Conservation (phyloP, 2,329 filamentous ascomycete species). For the Fusarium decemcellulare region DNA sequence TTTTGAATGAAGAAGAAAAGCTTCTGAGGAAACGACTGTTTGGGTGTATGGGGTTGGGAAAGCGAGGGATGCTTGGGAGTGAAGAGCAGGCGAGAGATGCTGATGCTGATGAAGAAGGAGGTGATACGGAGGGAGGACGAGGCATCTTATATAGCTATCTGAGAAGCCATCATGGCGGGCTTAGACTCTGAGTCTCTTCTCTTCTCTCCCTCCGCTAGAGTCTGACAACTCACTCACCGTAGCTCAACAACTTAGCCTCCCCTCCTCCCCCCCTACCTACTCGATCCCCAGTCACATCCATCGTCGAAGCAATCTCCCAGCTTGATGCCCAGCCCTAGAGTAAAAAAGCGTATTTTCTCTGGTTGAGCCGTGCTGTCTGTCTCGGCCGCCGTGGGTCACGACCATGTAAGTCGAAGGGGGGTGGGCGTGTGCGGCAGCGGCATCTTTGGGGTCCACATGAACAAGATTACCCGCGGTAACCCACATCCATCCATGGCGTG, state of each 20-base stretch:
- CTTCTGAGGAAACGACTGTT: neutral
- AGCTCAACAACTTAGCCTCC: constrained; percentile 2
- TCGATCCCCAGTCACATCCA: too few species aligned
- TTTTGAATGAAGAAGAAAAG: constrained; percentile 31
- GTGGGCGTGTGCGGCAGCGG: neutral
- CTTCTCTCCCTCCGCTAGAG: constrained; percentile 6
- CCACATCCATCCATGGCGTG: neutral
- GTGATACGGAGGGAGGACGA: constrained; percentile 19
- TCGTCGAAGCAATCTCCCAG: neutral
- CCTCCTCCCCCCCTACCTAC: too few species aligned
- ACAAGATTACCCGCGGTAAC: constrained; percentile 6
- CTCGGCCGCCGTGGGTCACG: neutral
- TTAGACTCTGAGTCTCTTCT: neutral
- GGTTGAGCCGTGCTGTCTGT: neutral
- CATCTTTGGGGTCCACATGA: neutral
- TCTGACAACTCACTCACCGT: constrained; percentile 16
- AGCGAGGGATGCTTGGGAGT: constrained; percentile 27
- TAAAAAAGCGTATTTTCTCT: too few species aligned
- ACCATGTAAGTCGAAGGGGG: neutral
- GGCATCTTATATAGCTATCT: constrained; percentile 31
- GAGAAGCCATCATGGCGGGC: neutral
- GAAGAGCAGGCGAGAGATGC: constrained; percentile 27
- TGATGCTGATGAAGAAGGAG: constrained; percentile 26
- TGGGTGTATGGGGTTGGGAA: neutral
- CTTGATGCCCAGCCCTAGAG: too few species aligned